Evolutionary conservation across 2,329 filamentous ascomycete genomes (phyloP).

Genomic region (Aspergillus sp.): DNA sequence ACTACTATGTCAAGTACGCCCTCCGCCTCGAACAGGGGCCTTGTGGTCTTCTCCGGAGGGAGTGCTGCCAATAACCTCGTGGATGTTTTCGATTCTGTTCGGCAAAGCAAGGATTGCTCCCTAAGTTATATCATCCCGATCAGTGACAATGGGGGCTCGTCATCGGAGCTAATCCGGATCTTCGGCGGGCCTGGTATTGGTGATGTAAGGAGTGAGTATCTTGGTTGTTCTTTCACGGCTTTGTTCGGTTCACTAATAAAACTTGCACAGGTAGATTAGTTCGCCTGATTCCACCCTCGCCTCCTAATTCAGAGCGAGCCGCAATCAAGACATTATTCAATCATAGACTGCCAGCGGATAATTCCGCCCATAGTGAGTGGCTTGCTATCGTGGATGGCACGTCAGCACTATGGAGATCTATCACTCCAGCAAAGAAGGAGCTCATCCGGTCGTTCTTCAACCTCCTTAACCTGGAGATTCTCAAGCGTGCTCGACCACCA

Average conservation of each 20-base stretch:
- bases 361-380: slow-evolving; percentile 74
- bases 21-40: slow-evolving; percentile 47
- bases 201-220: slow-evolving; percentile 66
- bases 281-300: slow-evolving; percentile 74
- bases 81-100: slow-evolving; percentile 75
- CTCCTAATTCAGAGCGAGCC: slow-evolving; percentile 61
- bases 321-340: slow-evolving; percentile 87
- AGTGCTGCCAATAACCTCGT: slow-evolving; percentile 94
- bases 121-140: slow-evolving; percentile 91
- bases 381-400: slow-evolving; percentile 82
- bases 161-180: slow-evolving; percentile 88
- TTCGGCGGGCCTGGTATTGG: slow-evolving; percentile 89
- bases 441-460: slow-evolving; percentile 76
- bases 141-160: slow-evolving; percentile 92
- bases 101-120: slow-evolving; percentile 63
- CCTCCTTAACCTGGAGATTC: slow-evolving; percentile 72
- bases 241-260: slow-evolving; percentile 11
- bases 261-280: slow-evolving; percentile 70
- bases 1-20: slow-evolving; percentile 13
- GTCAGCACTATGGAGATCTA: slow-evolving; percentile 70
- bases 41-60: slow-evolving; percentile 87
- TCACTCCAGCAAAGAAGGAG: slow-evolving; percentile 71
- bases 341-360: slow-evolving; percentile 69
- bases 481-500: slow-evolving; percentile 69
- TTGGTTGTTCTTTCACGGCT: background rate